Evolutionary conservation across 768 basidiomycete genomes (phyloP).

Genomic region (Naganishia friedmannii): DNA sequence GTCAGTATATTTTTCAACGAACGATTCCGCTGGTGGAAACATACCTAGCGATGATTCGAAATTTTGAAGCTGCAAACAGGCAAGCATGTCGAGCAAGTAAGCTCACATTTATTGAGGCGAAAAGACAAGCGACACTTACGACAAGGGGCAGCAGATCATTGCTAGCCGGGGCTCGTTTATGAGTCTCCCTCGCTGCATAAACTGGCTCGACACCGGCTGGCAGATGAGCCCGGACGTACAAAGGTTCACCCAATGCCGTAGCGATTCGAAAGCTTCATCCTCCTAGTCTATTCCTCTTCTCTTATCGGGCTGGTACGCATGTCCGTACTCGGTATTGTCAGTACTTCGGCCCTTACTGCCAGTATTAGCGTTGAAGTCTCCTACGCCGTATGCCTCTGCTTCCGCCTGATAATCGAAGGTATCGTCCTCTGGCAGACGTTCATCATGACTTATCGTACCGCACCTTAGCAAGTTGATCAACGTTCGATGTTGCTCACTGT

Average conservation of each 20-base stretch:
- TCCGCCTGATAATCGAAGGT: conserved; percentile 6
- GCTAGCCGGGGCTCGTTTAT: not conserved
- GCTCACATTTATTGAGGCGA: too few species aligned
- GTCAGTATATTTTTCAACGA: not conserved
- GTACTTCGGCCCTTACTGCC: conserved; percentile 2
- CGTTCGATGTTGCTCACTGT: conserved; percentile 26
- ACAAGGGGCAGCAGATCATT: conserved; percentile 17
- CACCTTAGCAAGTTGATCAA: conserved; percentile 17
- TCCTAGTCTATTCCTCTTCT: conserved; percentile 10
- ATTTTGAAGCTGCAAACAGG: not conserved
- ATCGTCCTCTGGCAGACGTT: conserved; percentile 23
- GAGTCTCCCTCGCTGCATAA: not conserved
- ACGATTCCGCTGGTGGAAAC: not conserved
- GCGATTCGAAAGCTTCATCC: conserved; percentile 17
- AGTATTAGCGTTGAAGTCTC: not conserved
- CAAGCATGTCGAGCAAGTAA: not conserved
- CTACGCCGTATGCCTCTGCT: conserved; percentile 11
- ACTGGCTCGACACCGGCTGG: not conserved
- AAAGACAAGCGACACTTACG: conserved; percentile 3
- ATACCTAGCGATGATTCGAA: conserved; percentile 3
- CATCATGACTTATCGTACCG: conserved; percentile 13
- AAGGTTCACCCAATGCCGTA: conserved; percentile 5
- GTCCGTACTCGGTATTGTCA: not conserved
- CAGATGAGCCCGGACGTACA: not conserved
- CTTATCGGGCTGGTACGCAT: not conserved